Conservation (phyloP, 2,329 filamentous ascomycete genomes). For the Drechslerella dactyloides region DNA sequence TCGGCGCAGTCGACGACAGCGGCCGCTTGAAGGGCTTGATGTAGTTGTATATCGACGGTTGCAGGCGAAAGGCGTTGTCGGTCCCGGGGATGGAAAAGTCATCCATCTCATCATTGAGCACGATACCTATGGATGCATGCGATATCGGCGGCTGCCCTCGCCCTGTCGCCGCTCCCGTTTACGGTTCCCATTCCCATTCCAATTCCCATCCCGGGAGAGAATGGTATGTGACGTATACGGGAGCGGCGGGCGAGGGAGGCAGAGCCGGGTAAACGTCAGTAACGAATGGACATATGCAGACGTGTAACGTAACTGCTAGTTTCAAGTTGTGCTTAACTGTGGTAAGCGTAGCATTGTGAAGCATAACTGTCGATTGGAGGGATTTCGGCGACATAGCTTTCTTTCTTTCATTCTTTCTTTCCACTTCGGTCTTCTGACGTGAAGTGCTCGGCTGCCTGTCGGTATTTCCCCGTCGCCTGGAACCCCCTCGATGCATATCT, state of each 20-base stretch:
- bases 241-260: neutral
- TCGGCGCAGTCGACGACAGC: slow-evolving; percentile 53
- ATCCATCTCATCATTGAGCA: slow-evolving; percentile 55
- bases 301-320: neutral
- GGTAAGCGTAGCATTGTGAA: slow-evolving; percentile 5
- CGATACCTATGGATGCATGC: slow-evolving; percentile 39
- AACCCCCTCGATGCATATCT: slow-evolving; percentile 21
- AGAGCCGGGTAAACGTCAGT: slow-evolving; percentile 33
- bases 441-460: slow-evolving; percentile 39
- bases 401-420: no score
- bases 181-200: no score
- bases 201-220: neutral
- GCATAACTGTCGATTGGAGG: neutral
- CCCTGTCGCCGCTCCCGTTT: neutral
- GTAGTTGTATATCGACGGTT: slow-evolving; percentile 54
- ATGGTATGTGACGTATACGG: no score
- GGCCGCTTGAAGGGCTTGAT: slow-evolving; percentile 54
- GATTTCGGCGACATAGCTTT: slow-evolving; percentile 3
- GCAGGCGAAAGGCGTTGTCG: slow-evolving; percentile 52
- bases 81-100: slow-evolving; percentile 54
- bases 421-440: slow-evolving; percentile 10
- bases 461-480: slow-evolving; percentile 39
- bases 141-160: slow-evolving; percentile 12
- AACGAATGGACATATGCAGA: no score
- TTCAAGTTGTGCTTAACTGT: slow-evolving; percentile 4